Evolutionary conservation across 768 basidiomycete genomes (phyloP).

Genomic region (Trametes meyenii): DNA sequence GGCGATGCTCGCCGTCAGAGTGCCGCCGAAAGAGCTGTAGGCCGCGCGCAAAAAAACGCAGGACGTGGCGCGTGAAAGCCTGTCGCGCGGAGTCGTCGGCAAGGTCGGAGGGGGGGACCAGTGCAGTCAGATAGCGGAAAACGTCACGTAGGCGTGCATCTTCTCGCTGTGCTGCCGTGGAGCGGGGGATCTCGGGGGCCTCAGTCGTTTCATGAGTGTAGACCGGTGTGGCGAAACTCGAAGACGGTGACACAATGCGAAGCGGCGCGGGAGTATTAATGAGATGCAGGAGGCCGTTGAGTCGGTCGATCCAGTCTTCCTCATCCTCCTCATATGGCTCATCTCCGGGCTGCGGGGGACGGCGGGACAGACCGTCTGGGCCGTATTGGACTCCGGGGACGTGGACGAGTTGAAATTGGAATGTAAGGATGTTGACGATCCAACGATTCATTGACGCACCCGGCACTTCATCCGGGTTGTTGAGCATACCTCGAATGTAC

Average conservation of each 20-base stretch:
- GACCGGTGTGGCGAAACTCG: background rate
- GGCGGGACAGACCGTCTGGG: slow-evolving; percentile 39
- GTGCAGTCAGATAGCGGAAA: background rate
- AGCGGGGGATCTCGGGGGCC: slow-evolving; percentile 3
- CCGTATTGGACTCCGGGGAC: slow-evolving; percentile 34
- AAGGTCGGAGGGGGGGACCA: background rate
- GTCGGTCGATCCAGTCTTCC: slow-evolving; percentile 23
- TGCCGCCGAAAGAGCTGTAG: slow-evolving; percentile 21
- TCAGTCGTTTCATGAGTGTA: background rate
- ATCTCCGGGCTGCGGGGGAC: slow-evolving; percentile 8
- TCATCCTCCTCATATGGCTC: background rate
- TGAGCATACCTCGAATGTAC: slow-evolving; percentile 44
- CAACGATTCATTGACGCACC: slow-evolving; percentile 45
- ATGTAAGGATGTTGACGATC: slow-evolving; percentile 44
- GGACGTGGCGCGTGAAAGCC: background rate
- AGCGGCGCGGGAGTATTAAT: slow-evolving; percentile 3
- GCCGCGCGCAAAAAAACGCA: background rate
- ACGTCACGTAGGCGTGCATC: background rate
- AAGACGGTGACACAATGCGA: background rate
- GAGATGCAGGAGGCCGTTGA: slow-evolving; percentile 18
- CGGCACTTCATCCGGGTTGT: slow-evolving; percentile 43
- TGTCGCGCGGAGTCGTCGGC: background rate
- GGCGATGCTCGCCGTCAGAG: slow-evolving; percentile 21
- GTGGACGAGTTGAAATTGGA: slow-evolving; percentile 41
- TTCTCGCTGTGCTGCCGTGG: background rate